Evolutionary conservation across 1,139 yeast species (phyloP).

Genomic region (Sugiyamaella paludigena): DNA sequence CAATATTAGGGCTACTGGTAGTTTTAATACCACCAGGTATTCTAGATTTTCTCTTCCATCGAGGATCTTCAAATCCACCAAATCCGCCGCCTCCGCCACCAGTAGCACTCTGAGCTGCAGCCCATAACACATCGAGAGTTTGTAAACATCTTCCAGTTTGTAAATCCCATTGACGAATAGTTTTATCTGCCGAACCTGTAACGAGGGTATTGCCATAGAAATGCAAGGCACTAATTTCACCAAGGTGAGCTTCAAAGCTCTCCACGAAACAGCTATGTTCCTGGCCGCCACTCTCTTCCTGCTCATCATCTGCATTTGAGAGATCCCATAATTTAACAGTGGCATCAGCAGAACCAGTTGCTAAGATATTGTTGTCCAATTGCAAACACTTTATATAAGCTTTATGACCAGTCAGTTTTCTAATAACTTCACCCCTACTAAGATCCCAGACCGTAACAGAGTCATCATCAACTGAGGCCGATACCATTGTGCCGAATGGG

Average conservation of each 20-base stretch:
- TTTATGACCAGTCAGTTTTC: slow-evolving; percentile 36
- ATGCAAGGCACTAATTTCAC: slow-evolving; percentile 60
- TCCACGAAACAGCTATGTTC: slow-evolving; percentile 40
- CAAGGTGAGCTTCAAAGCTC: slow-evolving; percentile 61
- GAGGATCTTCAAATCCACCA: slow-evolving; percentile 20
- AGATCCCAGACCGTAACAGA: slow-evolving; percentile 85
- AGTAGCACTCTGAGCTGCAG: slow-evolving; percentile 39
- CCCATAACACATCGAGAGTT: slow-evolving; percentile 61
- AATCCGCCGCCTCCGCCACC: slow-evolving; percentile 12
- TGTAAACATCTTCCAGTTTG: slow-evolving; percentile 56
- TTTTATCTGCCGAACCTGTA: slow-evolving; percentile 57
- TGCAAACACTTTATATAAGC: slow-evolving; percentile 60
- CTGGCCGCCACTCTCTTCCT: not conserved
- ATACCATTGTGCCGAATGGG: slow-evolving; percentile 70
- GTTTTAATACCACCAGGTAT: slow-evolving; percentile 1
- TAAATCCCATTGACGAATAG: slow-evolving; percentile 61
- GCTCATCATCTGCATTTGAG: slow-evolving; percentile 27
- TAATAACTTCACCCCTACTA: slow-evolving; percentile 45
- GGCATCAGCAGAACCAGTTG: slow-evolving; percentile 65
- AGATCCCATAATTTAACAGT: slow-evolving; percentile 60
- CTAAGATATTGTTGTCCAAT: slow-evolving; percentile 51
- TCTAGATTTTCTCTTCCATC: slow-evolving; percentile 27
- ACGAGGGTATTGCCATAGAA: slow-evolving; percentile 51
- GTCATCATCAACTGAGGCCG: slow-evolving; percentile 81
- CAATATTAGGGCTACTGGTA: not conserved